Base-by-base conservation (phyloP, 352 stramenopile genomes). In the Pythium chondricola region DNA sequence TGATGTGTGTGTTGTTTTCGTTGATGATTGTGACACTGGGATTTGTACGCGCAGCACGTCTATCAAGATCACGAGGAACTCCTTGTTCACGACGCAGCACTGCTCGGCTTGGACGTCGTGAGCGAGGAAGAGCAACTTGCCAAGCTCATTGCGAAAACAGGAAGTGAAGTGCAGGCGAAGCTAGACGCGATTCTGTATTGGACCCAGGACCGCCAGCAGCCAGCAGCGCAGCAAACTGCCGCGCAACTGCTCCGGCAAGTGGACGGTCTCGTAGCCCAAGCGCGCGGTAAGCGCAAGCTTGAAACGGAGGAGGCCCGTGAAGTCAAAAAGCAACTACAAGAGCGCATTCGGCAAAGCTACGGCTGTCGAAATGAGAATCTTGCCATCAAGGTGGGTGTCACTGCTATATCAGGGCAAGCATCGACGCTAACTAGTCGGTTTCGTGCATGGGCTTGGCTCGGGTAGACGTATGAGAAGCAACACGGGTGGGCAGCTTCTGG, bases 301-400 rank as follows among this genome's bases (percentile, higher is more conserved):
- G 50, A 33, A 9, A 43, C 25, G 0, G 55, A 69, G 8, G 73
- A 86, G 45, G 71, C 65, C 10, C 52, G 51, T 5, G 60, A 72
- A n/a, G 56, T 65, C 17, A 67, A 68, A 20, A 61, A 64, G 11
- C 49, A 74, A 22, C 49, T 91, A 37, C 52, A 50, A 9, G 63
- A 85, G 48, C 80, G 77, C 27, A 84, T 91, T 31, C 61, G 78
- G 22, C 70, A 69, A 26, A 88, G 72, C 31, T 71, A 84, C 29
- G 80, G 80, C 10, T 69, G 65, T 36, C 74, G 80, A 25, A 88
- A 91, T 42, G 80, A 91, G 56, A 43, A 62, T 32, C 50, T 86
- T 42, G 80, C 71, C 33, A 48, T 91, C 10, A 53, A 79, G 54
- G 69, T 80, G 39, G 6, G 61, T 14, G 22, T n/a, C n/a, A n/a